Percentiles rank a stretch among this genome's conserved stretches.
Conservation (phyloP, 2,329 filamentous ascomycete species). For the Beauveria sp. region DNA sequence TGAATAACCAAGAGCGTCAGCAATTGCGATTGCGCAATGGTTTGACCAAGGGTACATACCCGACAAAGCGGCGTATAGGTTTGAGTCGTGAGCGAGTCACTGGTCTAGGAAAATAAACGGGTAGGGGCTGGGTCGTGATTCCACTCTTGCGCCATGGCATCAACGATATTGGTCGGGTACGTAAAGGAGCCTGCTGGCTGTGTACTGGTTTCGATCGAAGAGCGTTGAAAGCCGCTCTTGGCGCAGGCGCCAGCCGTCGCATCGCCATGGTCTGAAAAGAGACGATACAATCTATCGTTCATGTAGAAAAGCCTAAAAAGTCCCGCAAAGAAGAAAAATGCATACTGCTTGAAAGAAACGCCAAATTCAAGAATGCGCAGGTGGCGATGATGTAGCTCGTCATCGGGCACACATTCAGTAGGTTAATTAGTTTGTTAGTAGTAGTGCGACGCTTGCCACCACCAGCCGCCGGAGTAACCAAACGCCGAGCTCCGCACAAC, state of each 20-base stretch:
- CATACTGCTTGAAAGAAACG: conserved; percentile 8
- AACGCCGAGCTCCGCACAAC: conserved; percentile 10
- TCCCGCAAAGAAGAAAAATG: background rate
- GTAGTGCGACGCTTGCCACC: background rate
- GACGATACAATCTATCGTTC: background rate
- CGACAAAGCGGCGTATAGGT: conserved; percentile 20
- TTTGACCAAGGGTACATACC: conserved; percentile 17
- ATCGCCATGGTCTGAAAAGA: background rate
- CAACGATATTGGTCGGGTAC: conserved; percentile 23
- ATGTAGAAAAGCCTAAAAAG: background rate
- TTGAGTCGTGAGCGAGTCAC: conserved; percentile 9
- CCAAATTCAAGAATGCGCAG: background rate
- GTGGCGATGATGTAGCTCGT: background rate
- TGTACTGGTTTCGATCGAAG: conserved; percentile 17
- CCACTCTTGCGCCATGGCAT: conserved; percentile 24
- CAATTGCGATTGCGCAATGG: background rate
- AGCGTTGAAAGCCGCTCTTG: conserved; percentile 11
- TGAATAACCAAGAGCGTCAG: background rate
- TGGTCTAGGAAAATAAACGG: conserved; percentile 26
- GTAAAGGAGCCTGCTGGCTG: conserved; percentile 16
- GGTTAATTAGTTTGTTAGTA: background rate
- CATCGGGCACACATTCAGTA: background rate
- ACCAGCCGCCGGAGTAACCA: conserved; percentile 10
- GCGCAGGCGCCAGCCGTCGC: conserved; percentile 3
- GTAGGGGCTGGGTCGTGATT: conserved; percentile 16